Evolutionary conservation across 176 grass and related monocot species (phyloP).

Genomic region (Saccharum spontaneum): DNA sequence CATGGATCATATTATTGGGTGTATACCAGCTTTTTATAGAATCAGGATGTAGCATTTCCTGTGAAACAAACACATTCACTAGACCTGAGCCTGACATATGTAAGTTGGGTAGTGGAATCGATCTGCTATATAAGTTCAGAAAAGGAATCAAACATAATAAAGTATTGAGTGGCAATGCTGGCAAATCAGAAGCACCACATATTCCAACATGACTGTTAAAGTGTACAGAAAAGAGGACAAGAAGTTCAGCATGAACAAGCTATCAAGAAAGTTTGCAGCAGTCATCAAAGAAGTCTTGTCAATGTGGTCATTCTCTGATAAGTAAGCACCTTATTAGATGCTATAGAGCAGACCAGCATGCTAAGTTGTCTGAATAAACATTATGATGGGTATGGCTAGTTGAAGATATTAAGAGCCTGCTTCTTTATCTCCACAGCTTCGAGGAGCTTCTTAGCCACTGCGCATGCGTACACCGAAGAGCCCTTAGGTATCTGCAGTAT

Average conservation of each 20-base stretch:
- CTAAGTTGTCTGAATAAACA: neutral
- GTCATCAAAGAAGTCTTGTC: neutral
- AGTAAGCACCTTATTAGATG: constrained; percentile 15
- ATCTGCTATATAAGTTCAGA: neutral
- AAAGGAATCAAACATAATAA: neutral
- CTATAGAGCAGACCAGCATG: constrained; percentile 36
- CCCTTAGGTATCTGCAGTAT: constrained; percentile 58
- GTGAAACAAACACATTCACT: neutral
- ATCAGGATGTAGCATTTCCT: neutral
- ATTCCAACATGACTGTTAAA: constrained; percentile 8
- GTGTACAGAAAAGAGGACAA: neutral
- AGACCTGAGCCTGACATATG: neutral
- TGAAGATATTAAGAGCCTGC: constrained; percentile 19
- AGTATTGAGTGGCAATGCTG: neutral
- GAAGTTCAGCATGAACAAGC: constrained; percentile 12
- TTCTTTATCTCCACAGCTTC: constrained; percentile 57
- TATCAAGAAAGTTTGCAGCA: constrained; percentile 18
- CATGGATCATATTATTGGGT: neutral
- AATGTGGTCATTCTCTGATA: constrained; percentile 10
- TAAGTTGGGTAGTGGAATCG: constrained; percentile 1
- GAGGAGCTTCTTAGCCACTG: constrained; percentile 61
- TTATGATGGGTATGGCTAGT: neutral
- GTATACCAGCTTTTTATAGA: neutral
- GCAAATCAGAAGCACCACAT: constrained; percentile 24
- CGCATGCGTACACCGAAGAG: constrained; percentile 57